Base-by-base conservation (phyloP, 306 rosid species). In the Sesbania bispinosa region DNA sequence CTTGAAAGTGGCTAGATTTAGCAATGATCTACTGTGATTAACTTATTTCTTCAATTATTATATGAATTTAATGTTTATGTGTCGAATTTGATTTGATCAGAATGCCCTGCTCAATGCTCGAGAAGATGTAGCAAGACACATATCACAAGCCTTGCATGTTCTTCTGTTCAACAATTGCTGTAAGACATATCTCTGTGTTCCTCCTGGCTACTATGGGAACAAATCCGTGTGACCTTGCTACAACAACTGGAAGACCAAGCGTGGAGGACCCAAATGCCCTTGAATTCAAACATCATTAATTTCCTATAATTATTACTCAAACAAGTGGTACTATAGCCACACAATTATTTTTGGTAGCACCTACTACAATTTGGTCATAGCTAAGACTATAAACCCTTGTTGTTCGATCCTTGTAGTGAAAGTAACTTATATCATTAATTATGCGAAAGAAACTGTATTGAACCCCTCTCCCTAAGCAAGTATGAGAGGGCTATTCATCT, bases 261-360 rank as follows among this genome's bases (percentile, higher is more conserved):
- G 69, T 15, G 92, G 85, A 75, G 89, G 92, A 52, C 92, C 92
- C 52, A 87, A 87, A 57, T 85, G 89, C 57, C 89, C 87, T 80
- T 83, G 57, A 82, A 62, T 6, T 19, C 48, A 11, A n/a, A 1
- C 7, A 13, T 15, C 0, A 16, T n/a, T 10, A 15, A 23, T 41
- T 14, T n/a, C 18, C 33, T 32, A 2, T 20, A 32, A 43, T n/a
- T 52, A 24, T 7, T 67, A 35, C 30, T 73, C 53, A 33, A 67
- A 60, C 29, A 73, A 67, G 75, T 48, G 46, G 52, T 42, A 30
- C 54, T 62, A 64, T 68, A 39, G 58, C 64, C 67, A 45, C 53
- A 62, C 3, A 13, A n/a, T n/a, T 20, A 50, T 35, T 41, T 57
- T 42, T 62, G 7, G 62, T 41, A 45, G 55, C 36, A 16, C 35